These are phyloP conservation scores for Hygrophorus russula DNA, from an alignment of 768 basidiomycete species.

Conservation along the genomic window DNA sequence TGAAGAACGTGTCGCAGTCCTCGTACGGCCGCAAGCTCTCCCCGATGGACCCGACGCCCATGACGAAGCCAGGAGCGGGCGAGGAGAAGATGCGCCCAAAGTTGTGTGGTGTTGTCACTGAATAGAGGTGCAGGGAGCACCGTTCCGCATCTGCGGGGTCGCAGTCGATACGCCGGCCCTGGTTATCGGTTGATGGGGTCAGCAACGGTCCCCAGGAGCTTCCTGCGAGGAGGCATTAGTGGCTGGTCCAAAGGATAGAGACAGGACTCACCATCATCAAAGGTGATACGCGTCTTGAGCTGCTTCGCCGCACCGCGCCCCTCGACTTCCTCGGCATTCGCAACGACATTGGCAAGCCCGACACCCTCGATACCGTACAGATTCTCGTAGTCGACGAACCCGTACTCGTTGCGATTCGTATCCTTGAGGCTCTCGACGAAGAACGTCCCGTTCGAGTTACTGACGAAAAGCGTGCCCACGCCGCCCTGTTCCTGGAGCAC, in stretches of 20 bases:
- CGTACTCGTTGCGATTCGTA: conserved; percentile 82
- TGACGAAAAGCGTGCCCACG: conserved; percentile 89
- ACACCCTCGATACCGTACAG: conserved; percentile 83
- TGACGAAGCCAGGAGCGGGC: conserved; percentile 86
- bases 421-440: conserved; percentile 87
- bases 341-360: conserved; percentile 81
- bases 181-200: conserved; percentile 43
- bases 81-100: conserved; percentile 92
- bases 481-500: conserved; percentile 53
- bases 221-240: conserved; percentile 21
- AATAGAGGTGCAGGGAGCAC: conserved; percentile 88
- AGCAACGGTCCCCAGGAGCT: conserved; percentile 67
- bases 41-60: conserved; percentile 94
- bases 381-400: conserved; percentile 90
- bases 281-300: conserved; percentile 74
- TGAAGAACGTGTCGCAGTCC: conserved; percentile 89
- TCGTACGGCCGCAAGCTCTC: conserved; percentile 56
- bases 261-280: conserved; percentile 50
- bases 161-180: conserved; percentile 56
- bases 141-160: conserved; percentile 38
- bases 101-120: conserved; percentile 88
- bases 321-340: conserved; percentile 78
- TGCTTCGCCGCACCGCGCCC: conserved; percentile 56
- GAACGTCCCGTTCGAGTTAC: conserved; percentile 92
- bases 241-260: neutral